A percentile compares a stretch with the other conserved stretches of the same genome.
Evolutionary conservation across 441 rosid species (phyloP).

Genomic region (Erodium texanum): DNA sequence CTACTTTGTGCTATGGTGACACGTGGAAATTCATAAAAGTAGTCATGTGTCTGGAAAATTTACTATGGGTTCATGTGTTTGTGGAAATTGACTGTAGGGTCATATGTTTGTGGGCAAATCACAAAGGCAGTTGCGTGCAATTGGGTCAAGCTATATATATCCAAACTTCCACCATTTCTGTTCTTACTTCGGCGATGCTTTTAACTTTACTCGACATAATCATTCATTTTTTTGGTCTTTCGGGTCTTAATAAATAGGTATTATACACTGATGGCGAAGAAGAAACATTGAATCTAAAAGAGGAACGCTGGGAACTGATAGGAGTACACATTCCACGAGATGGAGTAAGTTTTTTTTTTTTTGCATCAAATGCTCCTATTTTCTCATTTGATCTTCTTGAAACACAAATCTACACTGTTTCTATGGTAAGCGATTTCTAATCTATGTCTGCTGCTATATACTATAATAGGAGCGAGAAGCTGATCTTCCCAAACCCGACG

Average conservation of each 20-base stretch:
- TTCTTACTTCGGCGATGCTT: not conserved
- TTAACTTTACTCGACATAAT: conserved; percentile 5
- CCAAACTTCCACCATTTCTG: not conserved
- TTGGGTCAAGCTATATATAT: not conserved
- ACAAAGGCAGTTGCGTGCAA: no score
- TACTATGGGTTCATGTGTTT: no score
- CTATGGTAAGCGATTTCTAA: not conserved
- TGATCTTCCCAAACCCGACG: conserved; percentile 25
- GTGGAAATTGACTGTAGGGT: no score
- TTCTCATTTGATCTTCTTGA: not conserved
- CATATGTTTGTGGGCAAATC: no score
- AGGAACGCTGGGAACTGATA: conserved; percentile 41
- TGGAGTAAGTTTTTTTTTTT: conserved; percentile 28
- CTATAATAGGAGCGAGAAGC: conserved; percentile 26
- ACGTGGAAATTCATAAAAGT: no score
- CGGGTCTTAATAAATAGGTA: conserved; percentile 32
- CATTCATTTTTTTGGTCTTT: conserved; percentile 6
- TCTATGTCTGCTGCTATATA: conserved; percentile 8
- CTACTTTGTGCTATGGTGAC: no score
- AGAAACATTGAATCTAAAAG: conserved; percentile 44
- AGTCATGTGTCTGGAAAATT: no score
- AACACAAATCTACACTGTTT: not conserved
- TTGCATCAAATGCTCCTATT: not conserved
- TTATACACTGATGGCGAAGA: conserved; percentile 55
- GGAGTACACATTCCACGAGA: conserved; percentile 14